A percentile compares a stretch with the other conserved stretches of the same genome.
Conservation (phyloP, 371 early-diverging fungal genomes). For the Rhizomucor miehei region DNA sequence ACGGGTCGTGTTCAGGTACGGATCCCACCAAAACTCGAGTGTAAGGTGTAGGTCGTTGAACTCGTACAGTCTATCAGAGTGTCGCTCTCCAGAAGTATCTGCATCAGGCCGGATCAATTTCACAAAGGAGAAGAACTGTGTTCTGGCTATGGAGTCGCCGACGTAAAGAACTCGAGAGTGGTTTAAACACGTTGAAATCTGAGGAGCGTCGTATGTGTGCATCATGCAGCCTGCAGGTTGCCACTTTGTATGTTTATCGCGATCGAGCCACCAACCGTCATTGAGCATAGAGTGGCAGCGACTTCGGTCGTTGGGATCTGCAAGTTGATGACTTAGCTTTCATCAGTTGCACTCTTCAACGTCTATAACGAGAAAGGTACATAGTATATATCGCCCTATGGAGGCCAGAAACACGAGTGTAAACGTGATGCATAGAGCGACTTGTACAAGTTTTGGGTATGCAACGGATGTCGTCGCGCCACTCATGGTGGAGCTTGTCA, state of each 20-base stretch:
- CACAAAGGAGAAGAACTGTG: conserved; percentile 56
- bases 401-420: neutral
- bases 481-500: no score
- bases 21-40: conserved; percentile 68
- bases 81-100: conserved; percentile 28
- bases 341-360: neutral
- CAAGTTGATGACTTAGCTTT: neutral
- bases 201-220: conserved; percentile 40
- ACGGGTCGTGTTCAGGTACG: conserved; percentile 53
- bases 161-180: conserved; percentile 52
- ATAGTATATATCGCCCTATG: neutral
- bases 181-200: conserved; percentile 44
- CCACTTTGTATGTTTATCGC: conserved; percentile 38
- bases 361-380: neutral
- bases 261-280: conserved; percentile 47
- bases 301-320: conserved; percentile 17
- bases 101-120: conserved; percentile 33
- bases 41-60: conserved; percentile 28
- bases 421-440: neutral
- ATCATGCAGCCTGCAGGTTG: conserved; percentile 62
- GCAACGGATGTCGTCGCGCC: neutral
- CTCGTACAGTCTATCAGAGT: conserved; percentile 30
- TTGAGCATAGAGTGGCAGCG: conserved; percentile 45
- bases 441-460: neutral
- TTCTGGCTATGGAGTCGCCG: conserved; percentile 66